Evolutionary conservation across 495 filamentous ascomycete genomes (phyloP).

Genomic region (Neurospora sp.): DNA sequence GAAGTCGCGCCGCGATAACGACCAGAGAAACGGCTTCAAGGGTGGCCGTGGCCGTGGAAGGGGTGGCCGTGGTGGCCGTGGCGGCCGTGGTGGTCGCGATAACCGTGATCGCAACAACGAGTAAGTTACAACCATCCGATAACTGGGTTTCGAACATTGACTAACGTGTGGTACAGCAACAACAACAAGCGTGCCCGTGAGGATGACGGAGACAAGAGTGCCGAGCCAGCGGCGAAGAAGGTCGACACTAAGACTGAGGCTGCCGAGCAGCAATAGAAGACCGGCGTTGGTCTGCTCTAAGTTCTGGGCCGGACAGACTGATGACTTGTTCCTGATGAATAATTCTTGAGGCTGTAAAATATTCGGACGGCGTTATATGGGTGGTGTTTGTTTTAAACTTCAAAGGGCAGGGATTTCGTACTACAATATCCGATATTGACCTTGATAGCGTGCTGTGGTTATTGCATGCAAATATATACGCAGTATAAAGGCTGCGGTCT

Average conservation of each 20-base stretch:
- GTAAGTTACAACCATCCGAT: constrained; percentile 8
- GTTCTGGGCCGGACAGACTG: background rate
- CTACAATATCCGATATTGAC: background rate
- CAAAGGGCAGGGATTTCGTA: background rate
- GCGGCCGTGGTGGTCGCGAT: constrained; percentile 27
- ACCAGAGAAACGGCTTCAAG: constrained; percentile 53
- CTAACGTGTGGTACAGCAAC: constrained; percentile 23
- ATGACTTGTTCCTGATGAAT: background rate
- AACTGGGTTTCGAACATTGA: background rate
- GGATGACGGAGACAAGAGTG: constrained; percentile 20
- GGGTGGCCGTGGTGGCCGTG: constrained; percentile 33
- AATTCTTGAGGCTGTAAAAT: background rate
- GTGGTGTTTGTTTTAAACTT: background rate
- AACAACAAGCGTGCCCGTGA: constrained; percentile 37
- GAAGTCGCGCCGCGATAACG: constrained; percentile 56
- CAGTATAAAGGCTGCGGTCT: background rate
- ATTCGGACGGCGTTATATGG: background rate
- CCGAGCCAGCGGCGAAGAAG: constrained; percentile 26
- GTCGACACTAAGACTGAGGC: background rate
- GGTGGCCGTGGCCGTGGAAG: constrained; percentile 30
- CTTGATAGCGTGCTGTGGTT: background rate
- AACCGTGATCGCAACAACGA: constrained; percentile 24
- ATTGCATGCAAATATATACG: background rate
- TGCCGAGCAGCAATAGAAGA: background rate
- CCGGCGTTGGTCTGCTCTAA: background rate